These are phyloP conservation scores for Fusarium subtropicale DNA, from an alignment of 2,329 filamentous ascomycete genomes.

Conservation along the genomic window DNA sequence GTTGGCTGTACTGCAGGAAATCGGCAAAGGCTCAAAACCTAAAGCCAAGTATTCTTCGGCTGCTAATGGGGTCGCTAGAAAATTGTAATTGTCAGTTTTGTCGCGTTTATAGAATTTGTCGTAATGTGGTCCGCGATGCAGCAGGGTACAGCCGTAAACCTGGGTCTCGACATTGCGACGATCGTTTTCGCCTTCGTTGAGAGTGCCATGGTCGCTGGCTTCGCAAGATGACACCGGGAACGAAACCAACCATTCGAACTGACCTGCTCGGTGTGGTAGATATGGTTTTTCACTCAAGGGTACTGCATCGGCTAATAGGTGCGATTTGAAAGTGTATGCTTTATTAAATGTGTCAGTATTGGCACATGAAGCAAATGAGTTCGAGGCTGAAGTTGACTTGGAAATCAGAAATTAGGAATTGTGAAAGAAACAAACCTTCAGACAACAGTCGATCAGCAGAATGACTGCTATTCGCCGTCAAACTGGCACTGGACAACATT, in stretches of 20 bases:
- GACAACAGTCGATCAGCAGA: constrained; percentile 3
- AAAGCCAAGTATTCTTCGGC: constrained; percentile 38
- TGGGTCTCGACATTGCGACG: constrained; percentile 43
- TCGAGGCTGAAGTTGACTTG: background rate
- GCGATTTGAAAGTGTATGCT: constrained; percentile 25
- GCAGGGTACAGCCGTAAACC: constrained; percentile 65
- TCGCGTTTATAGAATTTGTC: constrained; percentile 36
- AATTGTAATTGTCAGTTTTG: constrained; percentile 56
- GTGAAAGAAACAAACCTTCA: constrained; percentile 34
- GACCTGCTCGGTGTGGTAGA: constrained; percentile 59
- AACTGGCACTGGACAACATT: constrained; percentile 19
- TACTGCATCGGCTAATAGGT: constrained; percentile 46
- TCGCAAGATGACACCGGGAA: constrained; percentile 50
- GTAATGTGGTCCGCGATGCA: constrained; percentile 53
- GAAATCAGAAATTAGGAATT: background rate
- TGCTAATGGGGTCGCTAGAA: constrained; percentile 61
- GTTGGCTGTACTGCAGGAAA: constrained; percentile 25
- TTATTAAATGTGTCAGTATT: constrained; percentile 28
- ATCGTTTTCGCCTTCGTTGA: constrained; percentile 22
- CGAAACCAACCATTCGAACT: constrained; percentile 64
- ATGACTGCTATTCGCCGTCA: constrained; percentile 8
- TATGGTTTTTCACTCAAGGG: constrained; percentile 50
- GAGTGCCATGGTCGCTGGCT: constrained; percentile 32
- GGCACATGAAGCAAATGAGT: background rate
- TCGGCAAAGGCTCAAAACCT: constrained; percentile 33